phyloP scores from a whole-genome alignment of 1,284 basidiomycete genomes.

The Pholiota adiposa region DNA sequence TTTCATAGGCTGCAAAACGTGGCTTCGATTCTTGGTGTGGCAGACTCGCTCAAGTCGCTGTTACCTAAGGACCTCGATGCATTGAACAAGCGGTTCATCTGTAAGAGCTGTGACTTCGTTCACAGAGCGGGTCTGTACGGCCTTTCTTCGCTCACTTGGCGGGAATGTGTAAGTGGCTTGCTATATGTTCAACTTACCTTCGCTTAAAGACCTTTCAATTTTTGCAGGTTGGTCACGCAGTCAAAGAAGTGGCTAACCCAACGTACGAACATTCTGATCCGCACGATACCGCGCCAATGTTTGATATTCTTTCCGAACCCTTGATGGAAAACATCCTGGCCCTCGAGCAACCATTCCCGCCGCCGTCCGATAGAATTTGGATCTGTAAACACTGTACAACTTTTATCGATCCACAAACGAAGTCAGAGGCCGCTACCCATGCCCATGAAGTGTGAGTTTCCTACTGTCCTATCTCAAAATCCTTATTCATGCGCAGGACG shows the following conservation, averaged over 20 bases:
- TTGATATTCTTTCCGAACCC: neutral
- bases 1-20: slow-evolving; percentile 1
- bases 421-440: neutral
- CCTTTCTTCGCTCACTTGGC: neutral
- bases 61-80: slow-evolving; percentile 3
- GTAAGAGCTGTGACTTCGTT: neutral
- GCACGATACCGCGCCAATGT: too few relatives aligned
- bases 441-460: neutral
- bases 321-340: neutral
- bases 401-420: neutral
- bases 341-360: neutral
- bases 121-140: neutral
- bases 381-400: neutral
- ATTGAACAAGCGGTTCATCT: slow-evolving; percentile 2
- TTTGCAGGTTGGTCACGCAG: neutral
- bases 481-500: too few relatives aligned
- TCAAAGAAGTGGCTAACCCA: neutral
- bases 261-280: neutral
- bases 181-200: too few relatives aligned
- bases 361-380: neutral
- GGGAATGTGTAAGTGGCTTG: slow-evolving; percentile 2
- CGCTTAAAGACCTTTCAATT: neutral
- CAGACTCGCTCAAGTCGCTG: neutral
- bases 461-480: too few relatives aligned
- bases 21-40: neutral